These are phyloP conservation scores for Platanthera guangdongensis DNA, from an alignment of 106 monocot species.

Conservation along the genomic window DNA sequence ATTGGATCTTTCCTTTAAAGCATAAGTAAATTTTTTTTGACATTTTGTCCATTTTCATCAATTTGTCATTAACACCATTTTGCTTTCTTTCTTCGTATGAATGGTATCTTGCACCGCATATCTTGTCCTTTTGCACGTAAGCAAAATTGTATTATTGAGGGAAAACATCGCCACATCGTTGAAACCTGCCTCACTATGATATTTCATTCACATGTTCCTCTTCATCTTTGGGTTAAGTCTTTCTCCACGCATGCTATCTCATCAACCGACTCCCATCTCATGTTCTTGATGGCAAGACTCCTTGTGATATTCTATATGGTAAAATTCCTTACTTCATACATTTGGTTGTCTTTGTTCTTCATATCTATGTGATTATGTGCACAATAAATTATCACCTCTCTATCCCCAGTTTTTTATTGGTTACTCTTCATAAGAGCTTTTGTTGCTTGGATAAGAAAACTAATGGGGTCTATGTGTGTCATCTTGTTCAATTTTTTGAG, in stretches of 20 bases:
- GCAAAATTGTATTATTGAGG: no score
- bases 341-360: slow-evolving; percentile 8
- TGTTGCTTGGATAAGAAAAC: not conserved
- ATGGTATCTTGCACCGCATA: no score
- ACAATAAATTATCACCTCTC: not conserved
- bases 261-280: slow-evolving; percentile 5
- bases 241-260: not conserved
- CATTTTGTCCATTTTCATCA: no score
- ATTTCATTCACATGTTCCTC: no score
- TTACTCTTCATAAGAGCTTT: not conserved
- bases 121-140: no score
- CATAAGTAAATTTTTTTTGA: no score
- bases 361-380: not conserved
- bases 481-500: slow-evolving; percentile 11
- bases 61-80: no score
- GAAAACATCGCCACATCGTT: no score
- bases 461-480: not conserved
- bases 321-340: not conserved
- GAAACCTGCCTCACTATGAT: no score
- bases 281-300: not conserved
- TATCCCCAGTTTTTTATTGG: not conserved
- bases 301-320: not conserved
- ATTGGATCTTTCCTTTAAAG: no score
- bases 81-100: no score
- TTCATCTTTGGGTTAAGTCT: no score